A percentile compares a stretch with the other conserved stretches of the same genome.
Evolutionary conservation across 805 yeast species (phyloP).

Genomic region (Myxozyma sirexii): DNA sequence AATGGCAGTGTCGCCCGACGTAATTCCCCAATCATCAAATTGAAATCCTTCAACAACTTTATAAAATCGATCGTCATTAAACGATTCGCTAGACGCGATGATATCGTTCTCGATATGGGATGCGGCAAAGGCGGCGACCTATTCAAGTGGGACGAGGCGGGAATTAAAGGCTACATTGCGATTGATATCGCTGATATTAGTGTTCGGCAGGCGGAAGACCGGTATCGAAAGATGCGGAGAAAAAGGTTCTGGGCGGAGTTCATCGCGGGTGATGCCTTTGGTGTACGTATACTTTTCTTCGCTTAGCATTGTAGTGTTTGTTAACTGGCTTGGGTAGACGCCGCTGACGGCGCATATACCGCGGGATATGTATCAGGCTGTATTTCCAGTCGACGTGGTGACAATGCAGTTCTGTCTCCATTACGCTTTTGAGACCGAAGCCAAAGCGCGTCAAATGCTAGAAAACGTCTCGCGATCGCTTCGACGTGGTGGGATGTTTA

Average conservation of each 20-base stretch:
- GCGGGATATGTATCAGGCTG: slow-evolving; percentile 56
- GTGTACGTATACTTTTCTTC: slow-evolving; percentile 51
- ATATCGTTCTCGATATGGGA: slow-evolving; percentile 78
- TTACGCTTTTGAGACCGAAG: slow-evolving; percentile 88
- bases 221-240: slow-evolving; percentile 62
- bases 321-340: slow-evolving; percentile 6
- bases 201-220: slow-evolving; percentile 75
- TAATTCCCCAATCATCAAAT: slow-evolving; percentile 78
- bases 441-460: slow-evolving; percentile 70
- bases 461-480: slow-evolving; percentile 75
- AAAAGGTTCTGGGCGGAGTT: slow-evolving; percentile 74
- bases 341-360: slow-evolving; percentile 25
- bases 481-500: slow-evolving; percentile 79
- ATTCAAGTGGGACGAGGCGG: slow-evolving; percentile 79
- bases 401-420: slow-evolving; percentile 92
- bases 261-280: slow-evolving; percentile 91
- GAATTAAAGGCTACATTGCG: slow-evolving; percentile 78
- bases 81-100: slow-evolving; percentile 59
- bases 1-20: slow-evolving; percentile 63
- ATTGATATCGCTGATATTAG: slow-evolving; percentile 90
- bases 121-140: slow-evolving; percentile 99
- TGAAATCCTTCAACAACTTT: slow-evolving; percentile 88
- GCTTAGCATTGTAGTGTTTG: slow-evolving; percentile 54
- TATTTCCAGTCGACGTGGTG: slow-evolving; percentile 84
- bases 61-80: slow-evolving; percentile 84